Conservation (phyloP, 768 basidiomycete genomes). For the Pisolithus orientalis region DNA sequence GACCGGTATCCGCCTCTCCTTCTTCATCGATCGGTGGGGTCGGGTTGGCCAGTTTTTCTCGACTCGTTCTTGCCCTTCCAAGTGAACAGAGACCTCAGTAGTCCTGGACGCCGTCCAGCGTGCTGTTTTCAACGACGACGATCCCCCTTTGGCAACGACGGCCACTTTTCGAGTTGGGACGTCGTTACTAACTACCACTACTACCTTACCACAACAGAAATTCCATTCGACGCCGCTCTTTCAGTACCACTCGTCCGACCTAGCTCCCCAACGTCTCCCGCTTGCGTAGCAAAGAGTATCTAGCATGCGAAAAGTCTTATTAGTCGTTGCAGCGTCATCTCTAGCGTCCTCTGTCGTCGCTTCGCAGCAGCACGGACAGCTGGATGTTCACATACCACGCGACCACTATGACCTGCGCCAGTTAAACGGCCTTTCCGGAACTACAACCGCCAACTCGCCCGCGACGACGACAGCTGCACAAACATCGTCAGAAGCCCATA, state of each 20-base stretch:
- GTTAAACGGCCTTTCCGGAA: not conserved
- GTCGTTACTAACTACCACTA: conserved; percentile 2
- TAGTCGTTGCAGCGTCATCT: conserved; percentile 23
- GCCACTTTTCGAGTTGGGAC: conserved; percentile 8
- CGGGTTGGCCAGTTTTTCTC: not conserved
- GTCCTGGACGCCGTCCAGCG: not conserved
- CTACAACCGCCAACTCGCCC: not conserved
- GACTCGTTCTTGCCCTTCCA: not conserved
- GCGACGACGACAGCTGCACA: not conserved
- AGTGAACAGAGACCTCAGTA: not conserved
- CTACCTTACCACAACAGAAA: conserved; percentile 7
- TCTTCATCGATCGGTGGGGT: conserved; percentile 7
- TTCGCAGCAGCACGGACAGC: conserved; percentile 15
- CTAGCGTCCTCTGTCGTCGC: conserved; percentile 19
- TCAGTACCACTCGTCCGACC: conserved; percentile 1
- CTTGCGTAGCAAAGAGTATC: conserved; percentile 8
- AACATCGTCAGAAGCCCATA: not conserved
- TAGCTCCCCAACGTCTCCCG: not conserved
- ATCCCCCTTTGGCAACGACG: conserved; percentile 2
- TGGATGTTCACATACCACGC: conserved; percentile 7
- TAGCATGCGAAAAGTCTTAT: conserved; percentile 17
- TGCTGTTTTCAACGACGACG: not conserved
- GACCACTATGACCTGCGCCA: conserved; percentile 11
- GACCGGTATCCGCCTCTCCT: conserved; percentile 10
- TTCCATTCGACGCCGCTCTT: conserved; percentile 18